Conservation (phyloP, 257 asterid species). For the Capsicum rhomboideum region DNA sequence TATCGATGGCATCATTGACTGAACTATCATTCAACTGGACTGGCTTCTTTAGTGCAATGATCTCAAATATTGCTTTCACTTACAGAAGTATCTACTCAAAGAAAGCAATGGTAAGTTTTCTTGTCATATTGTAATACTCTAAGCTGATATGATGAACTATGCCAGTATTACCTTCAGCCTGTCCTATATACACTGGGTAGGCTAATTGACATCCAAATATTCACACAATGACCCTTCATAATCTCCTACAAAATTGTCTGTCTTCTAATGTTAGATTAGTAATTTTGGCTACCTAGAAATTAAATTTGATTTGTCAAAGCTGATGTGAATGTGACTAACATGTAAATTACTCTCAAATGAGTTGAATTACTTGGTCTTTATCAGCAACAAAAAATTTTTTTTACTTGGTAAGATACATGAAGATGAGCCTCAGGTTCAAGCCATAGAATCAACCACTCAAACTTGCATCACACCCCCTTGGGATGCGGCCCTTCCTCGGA, state of each 20-base stretch:
- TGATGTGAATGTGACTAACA: background rate
- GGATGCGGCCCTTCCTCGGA: background rate
- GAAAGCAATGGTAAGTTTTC: conserved; percentile 77
- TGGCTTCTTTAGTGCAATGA: conserved; percentile 97
- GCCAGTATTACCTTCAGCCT: background rate
- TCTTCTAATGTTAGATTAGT: background rate
- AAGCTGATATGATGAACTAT: background rate
- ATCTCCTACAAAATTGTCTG: background rate
- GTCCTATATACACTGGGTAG: background rate
- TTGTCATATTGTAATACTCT: background rate
- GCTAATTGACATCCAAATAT: background rate
- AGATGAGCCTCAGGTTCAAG: background rate
- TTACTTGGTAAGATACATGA: background rate
- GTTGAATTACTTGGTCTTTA: background rate
- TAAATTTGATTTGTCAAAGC: background rate
- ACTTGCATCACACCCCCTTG: background rate
- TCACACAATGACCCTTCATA: background rate
- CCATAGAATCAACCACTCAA: background rate
- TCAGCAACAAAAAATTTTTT: background rate
- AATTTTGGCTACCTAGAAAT: background rate
- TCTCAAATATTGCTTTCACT: conserved; percentile 97
- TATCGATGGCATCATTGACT: conserved; percentile 94
- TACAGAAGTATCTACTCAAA: conserved; percentile 96
- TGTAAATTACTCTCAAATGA: background rate
- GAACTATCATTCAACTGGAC: conserved; percentile 97